Percentiles rank a stretch among this genome's conserved stretches.
Conservation (phyloP, 225 moss, liverwort and hornwort species). For the Polytrichum commune region DNA sequence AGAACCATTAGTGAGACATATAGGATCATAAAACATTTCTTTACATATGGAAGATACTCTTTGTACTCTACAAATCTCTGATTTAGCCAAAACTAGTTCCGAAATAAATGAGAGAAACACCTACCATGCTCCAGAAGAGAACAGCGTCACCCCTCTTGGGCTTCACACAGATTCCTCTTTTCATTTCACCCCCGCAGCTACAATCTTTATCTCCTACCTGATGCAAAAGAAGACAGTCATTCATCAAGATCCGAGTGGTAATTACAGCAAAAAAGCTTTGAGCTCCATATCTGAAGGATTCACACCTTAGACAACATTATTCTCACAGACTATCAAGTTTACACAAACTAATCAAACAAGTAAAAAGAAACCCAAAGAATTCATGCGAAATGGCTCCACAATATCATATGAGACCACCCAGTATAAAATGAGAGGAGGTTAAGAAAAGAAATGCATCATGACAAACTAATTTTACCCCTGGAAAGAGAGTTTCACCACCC, state of each 20-base stretch:
- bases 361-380: too few species aligned
- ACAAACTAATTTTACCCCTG: conserved; percentile 30
- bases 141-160: conserved; percentile 66
- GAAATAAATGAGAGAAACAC: conserved; percentile 2
- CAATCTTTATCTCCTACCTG: conserved; percentile 64
- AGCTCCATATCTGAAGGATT: neutral
- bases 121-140: conserved; percentile 67
- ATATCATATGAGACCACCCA: neutral
- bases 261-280: neutral
- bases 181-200: conserved; percentile 70
- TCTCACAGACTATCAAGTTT: neutral
- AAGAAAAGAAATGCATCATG: neutral
- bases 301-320: neutral
- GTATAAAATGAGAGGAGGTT: conserved; percentile 6
- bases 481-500: conserved; percentile 71
- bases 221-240: neutral
- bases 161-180: conserved; percentile 53
- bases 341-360: neutral
- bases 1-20: neutral
- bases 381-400: too few species aligned
- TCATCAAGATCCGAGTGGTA: neutral
- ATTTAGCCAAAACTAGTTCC: too few species aligned
- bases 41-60: too few species aligned
- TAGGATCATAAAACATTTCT: too few species aligned
- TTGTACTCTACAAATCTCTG: too few species aligned